Percentiles rank a stretch among this genome's conserved stretches.
Evolutionary conservation across 768 basidiomycete genomes (phyloP).

Genomic region (Mycena chlorophos): DNA sequence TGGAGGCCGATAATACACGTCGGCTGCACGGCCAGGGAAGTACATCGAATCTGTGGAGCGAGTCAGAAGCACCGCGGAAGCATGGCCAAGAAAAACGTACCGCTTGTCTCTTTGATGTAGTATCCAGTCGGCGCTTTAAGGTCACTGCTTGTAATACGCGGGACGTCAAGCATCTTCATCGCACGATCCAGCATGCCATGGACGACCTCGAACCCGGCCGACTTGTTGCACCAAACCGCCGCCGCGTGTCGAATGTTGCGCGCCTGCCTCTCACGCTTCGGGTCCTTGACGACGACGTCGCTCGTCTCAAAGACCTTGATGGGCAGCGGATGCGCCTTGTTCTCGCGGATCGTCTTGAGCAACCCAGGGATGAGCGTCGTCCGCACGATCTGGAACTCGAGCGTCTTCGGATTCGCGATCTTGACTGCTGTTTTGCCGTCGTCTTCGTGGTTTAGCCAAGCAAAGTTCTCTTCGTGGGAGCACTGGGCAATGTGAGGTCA

Average conservation of each 20-base stretch:
- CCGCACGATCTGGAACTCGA: slow-evolving; percentile 97
- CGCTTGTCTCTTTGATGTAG: slow-evolving; percentile 84
- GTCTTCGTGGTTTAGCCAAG: slow-evolving; percentile 85
- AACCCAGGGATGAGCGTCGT: slow-evolving; percentile 95
- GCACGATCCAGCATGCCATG: slow-evolving; percentile 93
- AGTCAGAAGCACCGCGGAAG: background rate
- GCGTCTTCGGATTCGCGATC: slow-evolving; percentile 95
- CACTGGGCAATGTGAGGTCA: slow-evolving; percentile 53
- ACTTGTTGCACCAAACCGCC: slow-evolving; percentile 95
- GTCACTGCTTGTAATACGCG: slow-evolving; percentile 64
- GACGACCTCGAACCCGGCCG: slow-evolving; percentile 94
- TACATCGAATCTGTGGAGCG: slow-evolving; percentile 79
- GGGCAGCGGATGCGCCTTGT: slow-evolving; percentile 89
- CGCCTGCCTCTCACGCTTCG: slow-evolving; percentile 72
- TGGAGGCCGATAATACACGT: slow-evolving; percentile 78
- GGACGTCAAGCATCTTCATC: slow-evolving; percentile 95
- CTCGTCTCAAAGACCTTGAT: slow-evolving; percentile 92
- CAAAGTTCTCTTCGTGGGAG: slow-evolving; percentile 98
- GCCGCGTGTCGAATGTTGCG: slow-evolving; percentile 87
- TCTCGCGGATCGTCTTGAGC: slow-evolving; percentile 95
- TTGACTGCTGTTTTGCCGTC: slow-evolving; percentile 80
- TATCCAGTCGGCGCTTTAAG: slow-evolving; percentile 71
- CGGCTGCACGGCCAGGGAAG: slow-evolving; percentile 94
- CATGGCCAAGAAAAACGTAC: slow-evolving; percentile 44
- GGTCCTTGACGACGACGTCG: slow-evolving; percentile 91